Percentiles rank a stretch among this genome's conserved stretches.
These are phyloP conservation scores for Aegilops umbellulata DNA, from an alignment of 176 grass and related monocot species.

Conservation along the genomic window DNA sequence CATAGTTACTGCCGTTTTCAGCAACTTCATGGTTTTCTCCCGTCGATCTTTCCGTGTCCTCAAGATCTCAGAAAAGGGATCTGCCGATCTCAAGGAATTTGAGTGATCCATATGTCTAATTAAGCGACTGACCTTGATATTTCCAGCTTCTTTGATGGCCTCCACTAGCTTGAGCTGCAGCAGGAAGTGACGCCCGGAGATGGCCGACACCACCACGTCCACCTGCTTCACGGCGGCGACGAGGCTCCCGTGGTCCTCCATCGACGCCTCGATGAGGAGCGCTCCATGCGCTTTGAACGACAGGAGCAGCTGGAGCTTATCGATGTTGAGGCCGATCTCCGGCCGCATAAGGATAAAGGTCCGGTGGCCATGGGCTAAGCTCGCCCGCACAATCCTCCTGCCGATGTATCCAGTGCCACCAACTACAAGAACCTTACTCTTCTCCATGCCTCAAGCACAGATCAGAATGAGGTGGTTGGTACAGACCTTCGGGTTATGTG, in stretches of 20 bases:
- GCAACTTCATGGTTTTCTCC: not conserved
- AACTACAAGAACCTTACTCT: conserved; percentile 26
- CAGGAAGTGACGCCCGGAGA: not conserved
- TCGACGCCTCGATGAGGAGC: conserved; percentile 42
- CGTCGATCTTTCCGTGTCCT: not conserved
- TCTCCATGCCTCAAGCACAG: not conserved
- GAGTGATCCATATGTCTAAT: not conserved
- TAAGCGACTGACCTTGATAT: conserved; percentile 43
- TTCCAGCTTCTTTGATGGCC: conserved; percentile 68
- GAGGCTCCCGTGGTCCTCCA: conserved; percentile 42
- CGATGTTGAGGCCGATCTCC: conserved; percentile 31
- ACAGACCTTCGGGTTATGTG: not conserved
- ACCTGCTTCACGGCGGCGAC: conserved; percentile 54
- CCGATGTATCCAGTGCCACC: conserved; percentile 49
- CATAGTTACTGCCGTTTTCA: not conserved
- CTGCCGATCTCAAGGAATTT: not conserved
- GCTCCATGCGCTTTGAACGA: conserved; percentile 56
- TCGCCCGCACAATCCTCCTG: conserved; percentile 34
- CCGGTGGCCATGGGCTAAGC: conserved; percentile 39
- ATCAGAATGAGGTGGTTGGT: not conserved
- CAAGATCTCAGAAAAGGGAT: not conserved
- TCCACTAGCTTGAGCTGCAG: conserved; percentile 61
- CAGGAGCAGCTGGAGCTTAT: conserved; percentile 51
- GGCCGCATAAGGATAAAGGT: conserved; percentile 52
- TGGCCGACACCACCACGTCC: conserved; percentile 60